A percentile compares a stretch with the other conserved stretches of the same genome.
Evolutionary conservation across 2,329 filamentous ascomycete species (phyloP).

Genomic region (Calonectria pteridis): DNA sequence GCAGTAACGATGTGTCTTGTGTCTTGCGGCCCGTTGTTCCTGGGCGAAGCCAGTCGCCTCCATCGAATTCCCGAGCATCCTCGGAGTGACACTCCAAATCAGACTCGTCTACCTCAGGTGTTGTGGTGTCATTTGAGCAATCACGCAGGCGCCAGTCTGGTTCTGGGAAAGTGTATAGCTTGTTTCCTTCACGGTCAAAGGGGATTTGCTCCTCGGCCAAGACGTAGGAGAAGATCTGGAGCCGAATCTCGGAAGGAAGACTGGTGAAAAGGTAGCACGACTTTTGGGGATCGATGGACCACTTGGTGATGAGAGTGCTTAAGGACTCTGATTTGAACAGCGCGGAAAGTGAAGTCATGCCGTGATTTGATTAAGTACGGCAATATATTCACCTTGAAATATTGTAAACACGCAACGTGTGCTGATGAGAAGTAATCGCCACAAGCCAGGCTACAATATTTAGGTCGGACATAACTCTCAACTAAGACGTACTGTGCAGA

Average conservation of each 20-base stretch:
- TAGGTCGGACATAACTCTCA: not conserved
- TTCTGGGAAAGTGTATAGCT: not conserved
- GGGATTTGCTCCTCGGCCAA: slow-evolving; percentile 20
- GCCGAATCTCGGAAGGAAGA: slow-evolving; percentile 19
- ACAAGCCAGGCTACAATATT: not conserved
- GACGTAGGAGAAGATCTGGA: slow-evolving; percentile 15
- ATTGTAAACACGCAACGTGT: not conserved
- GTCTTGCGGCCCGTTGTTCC: not conserved
- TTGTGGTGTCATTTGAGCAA: not conserved
- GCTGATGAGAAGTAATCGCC: not conserved
- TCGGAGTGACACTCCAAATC: not conserved
- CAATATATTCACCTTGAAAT: not conserved
- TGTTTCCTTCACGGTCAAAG: not conserved
- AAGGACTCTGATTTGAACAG: slow-evolving; percentile 20
- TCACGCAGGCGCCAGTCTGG: slow-evolving; percentile 20
- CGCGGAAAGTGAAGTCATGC: not conserved
- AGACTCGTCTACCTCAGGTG: not conserved
- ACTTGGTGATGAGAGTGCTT: slow-evolving; percentile 6
- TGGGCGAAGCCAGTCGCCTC: slow-evolving; percentile 6
- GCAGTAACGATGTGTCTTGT: slow-evolving; percentile 20
- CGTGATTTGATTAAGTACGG: not conserved
- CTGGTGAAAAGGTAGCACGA: slow-evolving; percentile 13
- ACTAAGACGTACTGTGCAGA: not conserved
- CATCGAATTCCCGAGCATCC: not conserved
- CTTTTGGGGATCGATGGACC: slow-evolving; percentile 18